Percentiles rank a stretch among this genome's conserved stretches.
These are phyloP conservation scores for Cryptococcus sp. DNA, from an alignment of 1,284 basidiomycete genomes.

Conservation along the genomic window DNA sequence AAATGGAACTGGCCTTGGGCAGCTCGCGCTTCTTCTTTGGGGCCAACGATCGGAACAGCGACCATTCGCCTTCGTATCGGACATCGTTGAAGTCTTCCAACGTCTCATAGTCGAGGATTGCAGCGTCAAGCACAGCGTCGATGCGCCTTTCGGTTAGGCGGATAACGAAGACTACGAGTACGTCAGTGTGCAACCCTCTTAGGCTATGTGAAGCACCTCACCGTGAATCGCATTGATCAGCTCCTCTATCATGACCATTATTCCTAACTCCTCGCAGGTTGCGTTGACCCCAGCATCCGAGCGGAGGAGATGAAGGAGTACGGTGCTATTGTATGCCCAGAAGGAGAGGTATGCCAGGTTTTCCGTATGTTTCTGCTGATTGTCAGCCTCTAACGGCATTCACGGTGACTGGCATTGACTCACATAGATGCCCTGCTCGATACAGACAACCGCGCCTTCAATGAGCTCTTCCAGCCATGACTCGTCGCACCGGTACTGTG, in stretches of 20 bases:
- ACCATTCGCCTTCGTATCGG: conserved; percentile 96
- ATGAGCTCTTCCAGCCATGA: conserved; percentile 90
- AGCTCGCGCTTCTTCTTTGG: conserved; percentile 63
- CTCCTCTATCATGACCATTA: conserved; percentile 61
- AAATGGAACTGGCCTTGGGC: conserved; percentile 49
- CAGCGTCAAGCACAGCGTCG: conserved; percentile 79
- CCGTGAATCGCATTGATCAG: conserved; percentile 93
- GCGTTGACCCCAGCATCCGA: conserved; percentile 74
- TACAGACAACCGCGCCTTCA: conserved; percentile 83
- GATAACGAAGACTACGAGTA: conserved; percentile 80
- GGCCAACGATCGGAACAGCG: conserved; percentile 73
- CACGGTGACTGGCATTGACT: conserved; percentile 48
- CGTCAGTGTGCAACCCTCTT: not conserved
- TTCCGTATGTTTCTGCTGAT: conserved; percentile 69
- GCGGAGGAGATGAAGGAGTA: conserved; percentile 86
- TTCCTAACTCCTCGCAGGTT: conserved; percentile 75
- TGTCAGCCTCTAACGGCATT: conserved; percentile 6
- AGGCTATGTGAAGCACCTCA: conserved; percentile 47
- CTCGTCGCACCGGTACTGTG: conserved; percentile 78
- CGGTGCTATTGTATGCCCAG: conserved; percentile 89
- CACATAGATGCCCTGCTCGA: conserved; percentile 90
- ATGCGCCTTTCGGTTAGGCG: conserved; percentile 86
- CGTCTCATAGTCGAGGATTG: conserved; percentile 81
- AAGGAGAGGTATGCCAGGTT: conserved; percentile 85
- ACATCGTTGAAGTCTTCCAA: conserved; percentile 76